Base-by-base conservation (phyloP, 2,329 filamentous ascomycete genomes). In the Phyllosticta citribraziliensis region DNA sequence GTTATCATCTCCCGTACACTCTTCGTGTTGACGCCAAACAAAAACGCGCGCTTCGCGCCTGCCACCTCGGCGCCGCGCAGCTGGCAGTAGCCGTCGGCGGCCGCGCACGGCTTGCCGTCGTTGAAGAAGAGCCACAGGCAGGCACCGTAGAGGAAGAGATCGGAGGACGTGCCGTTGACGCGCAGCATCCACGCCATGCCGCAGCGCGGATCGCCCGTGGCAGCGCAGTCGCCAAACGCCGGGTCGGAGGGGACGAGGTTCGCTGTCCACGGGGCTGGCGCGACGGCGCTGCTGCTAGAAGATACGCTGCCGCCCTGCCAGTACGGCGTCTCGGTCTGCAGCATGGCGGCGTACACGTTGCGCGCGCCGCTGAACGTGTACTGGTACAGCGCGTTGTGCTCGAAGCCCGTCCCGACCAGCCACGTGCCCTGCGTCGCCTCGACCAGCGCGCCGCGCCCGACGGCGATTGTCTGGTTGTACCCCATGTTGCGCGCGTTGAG, bases 311-410 rank as follows among this genome's bases (percentile, higher is more conserved):
- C 33, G 1, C 60, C 60, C 63, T 78, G 73, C 65, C 70, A 70
- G 66, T 82, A 82, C 53, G 82, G 81, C 10, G 81, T 82, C 70
- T 84, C 82, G 54, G 76, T 76, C 70, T 84, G 80, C 62, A 81
- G 74, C 68, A 83, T 66, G 14, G 76, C 76, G 14, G 80, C 73
- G 59, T 81, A 74, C 9, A 84, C 76, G 63, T 82, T 81, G 59
- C 73, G 67, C 0, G 81, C 80, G 40, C 73, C 72, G 63, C 77
- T 70, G 62, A 82, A 72, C 56, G 81, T 77, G 68, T 81, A 80
- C 65, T 83, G 33, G 68, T 84, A 84, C 35, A 84, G 69, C 5
- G 75, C 73, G 71, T 78, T 79, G 68, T 84, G 81, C 68, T 84
- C 81, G 25, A 76, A 78, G 0, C 76, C 76, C 2, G 79, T 80